Percentiles rank a stretch among this genome's conserved stretches.
Conservation (phyloP, 139 green algal genomes). For the Haematococcus lacustris region DNA sequence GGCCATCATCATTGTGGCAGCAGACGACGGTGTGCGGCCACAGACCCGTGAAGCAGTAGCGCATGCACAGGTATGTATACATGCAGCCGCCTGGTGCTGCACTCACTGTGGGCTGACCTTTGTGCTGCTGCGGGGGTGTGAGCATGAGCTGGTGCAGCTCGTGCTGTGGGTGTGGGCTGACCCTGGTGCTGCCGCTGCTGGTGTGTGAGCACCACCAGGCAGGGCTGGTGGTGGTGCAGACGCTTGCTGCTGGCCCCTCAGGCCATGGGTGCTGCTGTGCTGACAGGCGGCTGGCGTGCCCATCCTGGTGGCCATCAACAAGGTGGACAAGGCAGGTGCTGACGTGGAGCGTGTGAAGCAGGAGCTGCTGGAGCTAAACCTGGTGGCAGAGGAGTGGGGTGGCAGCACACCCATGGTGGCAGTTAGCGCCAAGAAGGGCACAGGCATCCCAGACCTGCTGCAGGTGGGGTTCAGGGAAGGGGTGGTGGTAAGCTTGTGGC, state of each 20-base stretch:
- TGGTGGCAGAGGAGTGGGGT: constrained; percentile 96
- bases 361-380: constrained; percentile 74
- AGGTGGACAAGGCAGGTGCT: constrained; percentile 91
- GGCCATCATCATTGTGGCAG: constrained; percentile 94
- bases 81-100: too few species aligned
- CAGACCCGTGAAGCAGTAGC: constrained; percentile 92
- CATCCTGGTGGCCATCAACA: constrained; percentile 82
- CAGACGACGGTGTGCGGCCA: constrained; percentile 92
- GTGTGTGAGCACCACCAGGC: too few species aligned
- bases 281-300: constrained; percentile 85
- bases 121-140: neutral
- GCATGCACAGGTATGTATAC: constrained; percentile 88
- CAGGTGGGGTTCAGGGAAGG: too few species aligned
- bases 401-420: constrained; percentile 81
- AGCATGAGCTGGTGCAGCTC: neutral
- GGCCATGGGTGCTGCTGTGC: too few species aligned
- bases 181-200: too few species aligned
- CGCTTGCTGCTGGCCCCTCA: too few species aligned
- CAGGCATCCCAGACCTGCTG: constrained; percentile 25
- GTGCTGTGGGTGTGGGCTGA: neutral
- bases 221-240: too few species aligned
- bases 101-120: too few species aligned
- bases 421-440: constrained; percentile 80
- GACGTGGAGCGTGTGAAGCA: constrained; percentile 83
- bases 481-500: too few species aligned